These are phyloP conservation scores for Trifolium fragiferum DNA, from an alignment of 306 rosid genomes.

Conservation along the genomic window DNA sequence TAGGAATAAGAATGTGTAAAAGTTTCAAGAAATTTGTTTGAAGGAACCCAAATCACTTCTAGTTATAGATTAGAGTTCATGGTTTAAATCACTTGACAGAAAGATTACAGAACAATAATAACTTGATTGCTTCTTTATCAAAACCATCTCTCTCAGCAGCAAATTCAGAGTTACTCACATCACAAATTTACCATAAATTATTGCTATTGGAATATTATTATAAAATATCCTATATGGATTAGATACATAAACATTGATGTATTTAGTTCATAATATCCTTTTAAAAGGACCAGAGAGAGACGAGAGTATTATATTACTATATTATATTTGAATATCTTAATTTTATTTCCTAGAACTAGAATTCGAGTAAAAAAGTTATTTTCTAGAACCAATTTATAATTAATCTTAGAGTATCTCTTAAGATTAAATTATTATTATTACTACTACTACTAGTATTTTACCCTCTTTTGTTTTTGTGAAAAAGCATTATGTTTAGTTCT, in stretches of 20 bases:
- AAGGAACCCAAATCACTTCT: conserved; percentile 3
- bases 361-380: background rate
- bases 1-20: background rate
- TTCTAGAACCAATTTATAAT: background rate
- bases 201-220: background rate
- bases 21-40: background rate
- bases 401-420: background rate
- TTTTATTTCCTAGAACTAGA: no score
- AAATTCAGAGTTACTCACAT: conserved; percentile 6
- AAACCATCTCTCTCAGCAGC: conserved; percentile 1
- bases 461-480: no score
- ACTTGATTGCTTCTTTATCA: conserved; percentile 19
- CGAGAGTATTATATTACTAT: no score
- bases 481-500: background rate
- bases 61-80: background rate
- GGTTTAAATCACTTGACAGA: background rate
- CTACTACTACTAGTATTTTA: no score
- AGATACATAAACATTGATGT: no score
- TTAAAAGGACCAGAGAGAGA: no score
- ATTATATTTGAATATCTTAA: no score
- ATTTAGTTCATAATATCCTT: no score
- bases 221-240: background rate
- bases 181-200: background rate
- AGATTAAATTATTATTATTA: background rate
- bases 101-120: background rate